phyloP scores from a whole-genome alignment of 345 rosid genomes.

The Eucalyptus globulus region DNA sequence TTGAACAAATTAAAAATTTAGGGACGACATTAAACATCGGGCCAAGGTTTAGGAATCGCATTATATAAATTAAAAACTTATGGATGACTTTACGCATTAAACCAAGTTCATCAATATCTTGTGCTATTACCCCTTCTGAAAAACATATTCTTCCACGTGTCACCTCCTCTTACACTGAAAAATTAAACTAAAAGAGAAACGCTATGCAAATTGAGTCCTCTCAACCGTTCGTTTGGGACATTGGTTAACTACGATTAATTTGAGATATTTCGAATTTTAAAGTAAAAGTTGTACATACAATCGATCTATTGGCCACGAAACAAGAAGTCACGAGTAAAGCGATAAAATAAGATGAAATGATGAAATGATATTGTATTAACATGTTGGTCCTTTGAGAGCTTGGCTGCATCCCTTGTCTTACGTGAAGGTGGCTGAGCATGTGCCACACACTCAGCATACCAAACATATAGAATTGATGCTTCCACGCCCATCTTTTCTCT shows the following conservation, averaged over 20 bases:
- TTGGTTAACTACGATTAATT: background rate
- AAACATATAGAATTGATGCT: background rate
- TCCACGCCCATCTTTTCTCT: background rate
- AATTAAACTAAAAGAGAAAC: background rate
- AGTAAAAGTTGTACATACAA: background rate
- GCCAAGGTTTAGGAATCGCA: fast-evolving
- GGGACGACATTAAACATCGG: fast-evolving
- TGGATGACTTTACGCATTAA: fast-evolving
- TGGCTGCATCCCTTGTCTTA: background rate
- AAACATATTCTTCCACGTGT: fast-evolving
- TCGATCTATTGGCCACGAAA: background rate
- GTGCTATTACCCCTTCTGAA: fast-evolving
- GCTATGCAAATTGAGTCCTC: background rate
- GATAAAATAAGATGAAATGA: background rate
- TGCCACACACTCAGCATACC: background rate
- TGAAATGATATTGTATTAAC: background rate
- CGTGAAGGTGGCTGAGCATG: background rate
- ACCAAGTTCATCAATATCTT: background rate
- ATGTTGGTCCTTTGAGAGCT: background rate
- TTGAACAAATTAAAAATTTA: background rate
- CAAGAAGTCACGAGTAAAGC: background rate
- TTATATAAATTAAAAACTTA: background rate
- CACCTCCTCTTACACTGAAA: fast-evolving
- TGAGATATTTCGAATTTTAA: background rate
- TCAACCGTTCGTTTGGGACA: fast-evolving